Base-by-base conservation (phyloP, 2,329 filamentous ascomycete genomes). In the Lasiodiplodia theobromae region DNA sequence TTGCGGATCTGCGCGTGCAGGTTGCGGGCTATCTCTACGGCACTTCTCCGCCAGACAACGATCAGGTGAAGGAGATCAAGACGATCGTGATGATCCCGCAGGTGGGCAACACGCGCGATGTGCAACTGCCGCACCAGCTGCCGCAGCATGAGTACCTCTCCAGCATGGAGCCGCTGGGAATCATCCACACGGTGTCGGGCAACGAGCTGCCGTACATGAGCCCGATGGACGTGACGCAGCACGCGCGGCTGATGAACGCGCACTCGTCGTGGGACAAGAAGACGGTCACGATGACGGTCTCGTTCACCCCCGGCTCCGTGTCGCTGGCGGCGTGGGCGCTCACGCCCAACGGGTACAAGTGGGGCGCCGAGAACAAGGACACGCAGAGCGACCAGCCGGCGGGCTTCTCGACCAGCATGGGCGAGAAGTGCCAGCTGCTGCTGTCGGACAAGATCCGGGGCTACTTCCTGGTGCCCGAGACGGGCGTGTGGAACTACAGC, bases 81-180 rank as follows among this genome's bases (percentile, higher is more conserved):
- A 97, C 93, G 73, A 97, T 99, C 75, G 95, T 97, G 74, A 96
- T 99, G 92, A 89, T 99, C 18, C 96, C 96, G 5, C 96, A 99
- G 81, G 94, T 98, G 69, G 96, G 96, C 69, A 96, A 92, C 70
- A 92, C 96, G 14, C 93, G 95, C 70, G 94, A 95, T 75, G 91
- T 98, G 4, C 94, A 97, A 79, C 85, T 98, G 52, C 94, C 96
- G 1, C 92, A 96, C 70, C 89, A 96, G 73, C 84, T 98, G 12
- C 96, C 96, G 3, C 92, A 97, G 80, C 94, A 97, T 81, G 94
- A 97, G 77, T 93, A 94, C 78, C 88, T 99, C 52, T 88, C 92
- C 70, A 87, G 87, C 68, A 87, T 99, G 78, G 96, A 99, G 82
- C 93, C 96, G 5, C 86, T 99, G 14, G 96, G 96, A 74, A 86